Evolutionary conservation across 2,329 filamentous ascomycete species (phyloP), one percentile per base, ranked within the genome.

Genomic region (Colletotrichum ledebouriae): DNA sequence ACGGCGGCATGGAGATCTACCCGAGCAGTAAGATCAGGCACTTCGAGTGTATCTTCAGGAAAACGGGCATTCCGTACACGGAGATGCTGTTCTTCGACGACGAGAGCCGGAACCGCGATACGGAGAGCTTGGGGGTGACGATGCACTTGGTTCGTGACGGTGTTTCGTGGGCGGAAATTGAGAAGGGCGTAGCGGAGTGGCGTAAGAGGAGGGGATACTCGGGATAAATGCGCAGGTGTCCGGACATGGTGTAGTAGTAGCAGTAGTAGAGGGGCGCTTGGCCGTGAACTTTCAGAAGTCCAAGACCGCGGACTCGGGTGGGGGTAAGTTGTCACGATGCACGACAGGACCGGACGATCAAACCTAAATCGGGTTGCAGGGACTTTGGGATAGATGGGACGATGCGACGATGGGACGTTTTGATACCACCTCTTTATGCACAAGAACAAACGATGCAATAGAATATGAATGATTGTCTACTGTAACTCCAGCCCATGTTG

Each of bases 81-180:
- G 93, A 98, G 55, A 97, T 98, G 91, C 78, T 98, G 39, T 98
- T 98, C 79, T 98, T 98, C 73, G 95, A 98, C 73, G 95, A 98
- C 74, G 95, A 98, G 86, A 85, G 86, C 59, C 83, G 95, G 69
- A 98, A 98, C 76, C 85, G 88, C 66, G 94, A 98, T 76, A 95
- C 97, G 1, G 89, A 90, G 81, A 82, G 76, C 29, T 75, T 98
- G 57, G 94, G 94, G 0, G 92, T 97, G 3, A 92, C 92, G 0
- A 97, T 98, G 88, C 89, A 89, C 76, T 81, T 98, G 57, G 91
- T 98, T 0, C 82, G 87, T 63, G 91, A 97, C 76, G 94, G 94
- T 0, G 89, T 97, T 61, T 90, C 87, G 2, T 90, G 89, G 80
- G 84, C 84, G 0, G 94, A 96, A 82, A 82, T 98, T 20, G 94